These are phyloP conservation scores for Leucocoprinus leucothites DNA, from an alignment of 768 basidiomycete species.

Conservation along the genomic window DNA sequence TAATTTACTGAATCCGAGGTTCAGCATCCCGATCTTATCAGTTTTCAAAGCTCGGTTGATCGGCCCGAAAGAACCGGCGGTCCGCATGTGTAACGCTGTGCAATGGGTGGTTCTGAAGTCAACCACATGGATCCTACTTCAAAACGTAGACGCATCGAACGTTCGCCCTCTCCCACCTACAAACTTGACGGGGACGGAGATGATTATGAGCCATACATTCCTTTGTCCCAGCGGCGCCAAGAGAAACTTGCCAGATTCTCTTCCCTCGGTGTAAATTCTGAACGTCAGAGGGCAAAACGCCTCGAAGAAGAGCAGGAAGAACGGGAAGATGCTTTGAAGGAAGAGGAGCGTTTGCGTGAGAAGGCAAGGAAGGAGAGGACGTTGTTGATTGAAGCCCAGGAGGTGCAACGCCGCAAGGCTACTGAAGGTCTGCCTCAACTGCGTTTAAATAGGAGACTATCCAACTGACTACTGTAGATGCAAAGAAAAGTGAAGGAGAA, in stretches of 20 bases:
- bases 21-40: not conserved
- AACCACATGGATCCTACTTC: conserved; percentile 26
- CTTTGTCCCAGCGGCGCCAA: conserved; percentile 81
- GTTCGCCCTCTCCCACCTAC: conserved; percentile 61
- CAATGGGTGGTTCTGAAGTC: not conserved
- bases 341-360: conserved; percentile 75
- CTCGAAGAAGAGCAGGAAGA: conserved; percentile 65
- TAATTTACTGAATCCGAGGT: not conserved
- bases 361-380: conserved; percentile 82
- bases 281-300: conserved; percentile 45
- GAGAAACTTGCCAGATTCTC: conserved; percentile 76
- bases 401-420: conserved; percentile 83
- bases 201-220: conserved; percentile 80
- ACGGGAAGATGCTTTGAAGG: conserved; percentile 70
- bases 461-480: conserved; percentile 43
- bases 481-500: conserved; percentile 84
- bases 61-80: too few species aligned
- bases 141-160: conserved; percentile 48
- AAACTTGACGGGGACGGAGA: conserved; percentile 62
- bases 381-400: conserved; percentile 89
- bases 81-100: too few species aligned
- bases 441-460: not conserved
- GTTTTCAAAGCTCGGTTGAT: too few species aligned
- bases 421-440: conserved; percentile 59
- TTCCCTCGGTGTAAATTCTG: conserved; percentile 53